Evolutionary conservation across 177 flowering plant species (phyloP), one percentile per base, ranked within the genome.

Genomic region (Tripterygium wilfordii): DNA sequence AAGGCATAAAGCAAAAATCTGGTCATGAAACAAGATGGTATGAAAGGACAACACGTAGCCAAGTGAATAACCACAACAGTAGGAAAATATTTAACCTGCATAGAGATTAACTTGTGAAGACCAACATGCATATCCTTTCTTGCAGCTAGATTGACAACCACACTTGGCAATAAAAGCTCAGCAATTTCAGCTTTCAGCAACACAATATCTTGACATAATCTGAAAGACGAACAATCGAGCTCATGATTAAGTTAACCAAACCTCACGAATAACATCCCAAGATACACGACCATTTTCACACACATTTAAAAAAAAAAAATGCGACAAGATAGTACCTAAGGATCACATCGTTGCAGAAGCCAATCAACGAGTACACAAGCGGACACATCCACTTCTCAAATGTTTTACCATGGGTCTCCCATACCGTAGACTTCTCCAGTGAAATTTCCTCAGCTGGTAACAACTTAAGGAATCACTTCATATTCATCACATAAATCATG

Each of bases 341-440:
- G 57, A 83, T 70, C 15, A 63, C 70, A 69, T 92, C 97, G 63
- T 67, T 64, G 48, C 80, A 78, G 54, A 71, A 76, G 65, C 79
- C 69, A 40, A 85, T 75, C 32, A 89, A 75, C 5, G 81, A 70
- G 66, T 70, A 74, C 46, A 74, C 82, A 46, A 92, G 89, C 22
- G 77, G 80, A 52, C 99, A 84, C 37, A 92, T 72, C 99, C 99
- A 92, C 40, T 19, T 64, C 56, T 88, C 90, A 70, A 75, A 92
- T 14, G 77, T 76, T 71, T 92, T 92, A 28, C 58, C 80, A 53
- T 45, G 8, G 12, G 97, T 86, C 50, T 48, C 69, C 99, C 99
- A 92, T 21, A 82, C 15, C 49, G 64, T 48, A 48, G 86, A 62
- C 27, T 75, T 63, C 53, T 84, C 82, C 51, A 84, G 36, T 22